phyloP scores from a whole-genome alignment of 495 filamentous ascomycete genomes.

The Mycothermus thermophilus region DNA sequence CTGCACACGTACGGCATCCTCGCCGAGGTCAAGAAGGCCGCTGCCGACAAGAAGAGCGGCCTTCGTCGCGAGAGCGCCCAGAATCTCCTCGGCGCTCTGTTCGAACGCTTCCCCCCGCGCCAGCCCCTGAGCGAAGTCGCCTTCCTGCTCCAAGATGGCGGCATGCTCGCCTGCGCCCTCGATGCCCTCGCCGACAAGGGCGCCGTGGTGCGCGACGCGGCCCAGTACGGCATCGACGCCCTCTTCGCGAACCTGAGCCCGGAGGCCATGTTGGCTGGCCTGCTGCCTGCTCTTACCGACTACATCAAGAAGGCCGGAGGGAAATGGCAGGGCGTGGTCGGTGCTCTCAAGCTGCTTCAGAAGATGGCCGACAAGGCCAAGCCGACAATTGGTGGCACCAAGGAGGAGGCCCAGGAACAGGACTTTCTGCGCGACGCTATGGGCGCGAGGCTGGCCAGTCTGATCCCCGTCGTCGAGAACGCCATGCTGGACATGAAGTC shows the following conservation, averaged over 20 bases:
- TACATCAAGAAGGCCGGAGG: constrained; percentile 70
- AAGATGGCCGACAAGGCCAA: constrained; percentile 89
- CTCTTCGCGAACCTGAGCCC: constrained; percentile 65
- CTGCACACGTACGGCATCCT: constrained; percentile 61
- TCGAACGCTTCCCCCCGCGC: constrained; percentile 71
- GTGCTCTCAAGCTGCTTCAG: constrained; percentile 66
- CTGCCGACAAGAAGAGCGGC: constrained; percentile 87
- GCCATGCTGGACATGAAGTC: constrained; percentile 94
- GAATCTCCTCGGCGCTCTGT: constrained; percentile 84
- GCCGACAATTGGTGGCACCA: constrained; percentile 58
- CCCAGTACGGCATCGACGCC: constrained; percentile 87
- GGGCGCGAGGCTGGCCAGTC: constrained; percentile 75
- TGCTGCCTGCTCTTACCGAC: constrained; percentile 55
- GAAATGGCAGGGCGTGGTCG: constrained; percentile 93
- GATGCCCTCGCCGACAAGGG: constrained; percentile 88
- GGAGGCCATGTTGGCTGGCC: constrained; percentile 66
- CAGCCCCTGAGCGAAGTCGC: constrained; percentile 68
- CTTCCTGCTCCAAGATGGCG: constrained; percentile 67
- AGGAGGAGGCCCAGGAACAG: constrained; percentile 70
- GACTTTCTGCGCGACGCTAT: constrained; percentile 80
- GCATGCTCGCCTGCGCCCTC: constrained; percentile 55
- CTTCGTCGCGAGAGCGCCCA: constrained; percentile 79
- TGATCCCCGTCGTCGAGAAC: constrained; percentile 84
- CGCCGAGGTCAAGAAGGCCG: constrained; percentile 65
- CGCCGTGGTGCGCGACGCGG: constrained; percentile 71